Base-by-base conservation (phyloP, 2,329 filamentous ascomycete species). In the Ophiostoma ips region DNA sequence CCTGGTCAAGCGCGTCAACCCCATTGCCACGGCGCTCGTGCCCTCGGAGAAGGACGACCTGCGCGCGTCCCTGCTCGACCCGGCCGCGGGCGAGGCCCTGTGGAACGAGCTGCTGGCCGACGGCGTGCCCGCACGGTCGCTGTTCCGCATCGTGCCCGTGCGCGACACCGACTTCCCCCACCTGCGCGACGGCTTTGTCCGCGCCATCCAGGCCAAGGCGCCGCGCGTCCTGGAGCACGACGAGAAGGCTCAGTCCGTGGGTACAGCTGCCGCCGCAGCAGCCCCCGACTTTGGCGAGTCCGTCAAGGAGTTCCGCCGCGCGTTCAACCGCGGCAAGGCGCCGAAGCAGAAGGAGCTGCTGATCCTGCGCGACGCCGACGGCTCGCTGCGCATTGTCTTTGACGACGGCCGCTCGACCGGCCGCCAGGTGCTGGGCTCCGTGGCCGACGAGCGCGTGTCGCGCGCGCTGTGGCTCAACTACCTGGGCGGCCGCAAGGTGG, bases 101-200 rank as follows among this genome's bases (percentile, higher is more conserved):
- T 95, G 89, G 88, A 73, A 80, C 40, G 68, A 74, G 13, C 71
- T 95, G 3, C 67, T 96, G 24, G 70, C 71, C 52, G 70, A 81
- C 0, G 72, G 77, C 3, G 75, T 79, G 0, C 77, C 90, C n/a
- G 73, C 61, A 30, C 72, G 87, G 50, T 90, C 81, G 24, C 77
- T 82, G 0, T 81, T 94, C 67, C 77, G 90, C 43, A 83, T 98
- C 55, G 81, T 90, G 3, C 92, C 92, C 0, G 88, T 87, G n/a
- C 76, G 87, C 35, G 88, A 94, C 65, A 98, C 92, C 16, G 89
- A 96, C 65, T 96, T 95, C 66, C 79, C 83, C 56, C 92, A 98
- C 64, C 66, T 98, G 55, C 79, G 90, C 37, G 92, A 98, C 62
- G 92, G 86, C 1, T 94, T 89, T 70, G 86, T 95, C 52, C 78